Base-by-base conservation (phyloP, 805 yeast species). In the Saccharomyces kudriavzevii region DNA sequence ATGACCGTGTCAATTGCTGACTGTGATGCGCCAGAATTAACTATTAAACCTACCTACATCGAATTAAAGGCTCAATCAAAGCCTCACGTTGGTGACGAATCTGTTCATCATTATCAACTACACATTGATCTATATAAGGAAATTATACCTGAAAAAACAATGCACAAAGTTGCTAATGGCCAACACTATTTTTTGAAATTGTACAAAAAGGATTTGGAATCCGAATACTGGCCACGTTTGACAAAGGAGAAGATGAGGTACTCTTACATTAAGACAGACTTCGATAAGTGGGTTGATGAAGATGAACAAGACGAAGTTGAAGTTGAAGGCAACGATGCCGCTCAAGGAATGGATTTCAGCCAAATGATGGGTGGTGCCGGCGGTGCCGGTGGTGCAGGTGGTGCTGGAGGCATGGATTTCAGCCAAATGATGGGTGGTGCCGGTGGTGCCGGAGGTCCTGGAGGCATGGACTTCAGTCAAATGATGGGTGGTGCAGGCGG, bases 231-330 rank as follows among this genome's bases (percentile, higher is more conserved):
- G 99, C 98, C 99, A 62, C 82, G 98, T 67, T 79, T 92, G 69
- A 86, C 91, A 53, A 91, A 90, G 73, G 91, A 87, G 64, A 89
- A 90, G 75, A 77, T 80, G 65, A 89, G 84, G 69, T 80, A 78
- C 57, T 89, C 84, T 59, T 88, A 80, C 72, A 81, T 92, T 68
- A 87, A 88, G 77, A 92, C 99, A 13, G 98, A 92, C 68, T 92
- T 92, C 67, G 96, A 91, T 75, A 88, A 85, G 71, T 92, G 99
- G 99, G 96, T 88, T 45, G 99, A 92, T 68, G 98, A 92, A 75
- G 99, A 92, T 68, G 99, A 92, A 73, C 99, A 92, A 73, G 90
- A 89, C 45, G 91, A 83, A 54, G 75, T 71, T 27, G 68, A 60
- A 46, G 63, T 56, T 6, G 61, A 57, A 26, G 64, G 62, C 29